Evolutionary conservation across 306 rosid genomes (phyloP), one percentile per base, ranked within the genome.

Genomic region (Spatholobus suberectus): DNA sequence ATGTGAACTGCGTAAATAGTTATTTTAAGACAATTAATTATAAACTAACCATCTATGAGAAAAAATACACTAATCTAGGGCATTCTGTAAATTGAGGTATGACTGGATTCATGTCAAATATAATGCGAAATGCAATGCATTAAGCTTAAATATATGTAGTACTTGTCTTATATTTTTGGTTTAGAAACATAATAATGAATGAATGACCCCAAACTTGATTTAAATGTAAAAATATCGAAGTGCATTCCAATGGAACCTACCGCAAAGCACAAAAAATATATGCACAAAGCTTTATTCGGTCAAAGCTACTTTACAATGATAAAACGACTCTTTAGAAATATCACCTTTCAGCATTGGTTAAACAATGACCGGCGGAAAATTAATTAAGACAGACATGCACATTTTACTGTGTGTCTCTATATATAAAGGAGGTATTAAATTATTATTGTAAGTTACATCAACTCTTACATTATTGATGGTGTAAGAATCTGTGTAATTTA

Each of bases 271-370:
- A 15, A 61, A 58, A 5, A 35, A 70, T 12, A 58, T n/a, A 21
- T 41, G 47, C 62, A 14, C 17, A 29, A 75, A 67, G 26, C 52
- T 20, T 76, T 57, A 55, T 75, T 57, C 38, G 18, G 86, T 83
- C 82, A 59, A 77, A 58, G 49, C 17, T 44, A 71, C 75, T 77
- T 70, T 76, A 17, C 32, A 51, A 51, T 40, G 41, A 32, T 32
- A 34, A 34, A 62, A 62, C 15, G 13, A 58, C 34, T 38, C 44
- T 74, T 77, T 71, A 71, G 69, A 72, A 78, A 71, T 32, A 49
- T 71, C 34, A 40, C 79, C 68, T 76, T 85, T 61, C 14, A 70
- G 75, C 65, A 23, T 76, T 5, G 41, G 20, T 37, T 80, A 40
- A 76, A 70, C 44, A 69, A 75, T 26, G 11, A 4, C 2, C 6